phyloP scores from a whole-genome alignment of 192 early-diverging fungal genomes.

The Coemansia sp. region DNA sequence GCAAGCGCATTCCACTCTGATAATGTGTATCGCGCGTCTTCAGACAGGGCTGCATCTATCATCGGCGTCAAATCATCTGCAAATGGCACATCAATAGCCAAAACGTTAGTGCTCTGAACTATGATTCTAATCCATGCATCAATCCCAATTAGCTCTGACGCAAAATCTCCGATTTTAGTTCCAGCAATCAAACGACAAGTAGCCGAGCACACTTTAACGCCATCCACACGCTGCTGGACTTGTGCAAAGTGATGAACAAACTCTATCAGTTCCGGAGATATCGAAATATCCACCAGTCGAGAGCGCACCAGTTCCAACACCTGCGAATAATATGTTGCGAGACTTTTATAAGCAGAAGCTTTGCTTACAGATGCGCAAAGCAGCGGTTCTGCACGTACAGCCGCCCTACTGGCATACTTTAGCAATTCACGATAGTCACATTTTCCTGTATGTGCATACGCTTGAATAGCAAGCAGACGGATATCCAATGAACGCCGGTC shows the following conservation, averaged over 20 bases:
- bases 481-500: conserved; percentile 14
- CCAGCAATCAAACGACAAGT: conserved; percentile 7
- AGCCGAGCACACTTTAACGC: conserved; percentile 3
- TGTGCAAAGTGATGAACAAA: conserved; percentile 19
- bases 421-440: conserved; percentile 40
- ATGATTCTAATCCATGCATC: conserved; percentile 4
- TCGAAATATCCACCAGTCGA: not conserved
- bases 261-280: conserved; percentile 40
- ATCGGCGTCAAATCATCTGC: not conserved
- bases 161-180: conserved; percentile 5
- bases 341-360: not conserved
- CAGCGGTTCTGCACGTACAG: conserved; percentile 1
- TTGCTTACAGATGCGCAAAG: not conserved
- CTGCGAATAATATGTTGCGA: conserved; percentile 20
- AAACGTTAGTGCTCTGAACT: not conserved
- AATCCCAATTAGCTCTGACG: conserved; percentile 3
- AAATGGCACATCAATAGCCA: not conserved
- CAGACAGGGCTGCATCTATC: conserved; percentile 6
- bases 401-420: conserved; percentile 23
- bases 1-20: conserved; percentile 43
- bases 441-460: conserved; percentile 25
- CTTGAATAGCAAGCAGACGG: conserved; percentile 22
- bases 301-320: conserved; percentile 6
- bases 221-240: not conserved
- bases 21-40: conserved; percentile 24